Base-by-base conservation (phyloP, 345 rosid species). In the Hypericum perforatum region DNA sequence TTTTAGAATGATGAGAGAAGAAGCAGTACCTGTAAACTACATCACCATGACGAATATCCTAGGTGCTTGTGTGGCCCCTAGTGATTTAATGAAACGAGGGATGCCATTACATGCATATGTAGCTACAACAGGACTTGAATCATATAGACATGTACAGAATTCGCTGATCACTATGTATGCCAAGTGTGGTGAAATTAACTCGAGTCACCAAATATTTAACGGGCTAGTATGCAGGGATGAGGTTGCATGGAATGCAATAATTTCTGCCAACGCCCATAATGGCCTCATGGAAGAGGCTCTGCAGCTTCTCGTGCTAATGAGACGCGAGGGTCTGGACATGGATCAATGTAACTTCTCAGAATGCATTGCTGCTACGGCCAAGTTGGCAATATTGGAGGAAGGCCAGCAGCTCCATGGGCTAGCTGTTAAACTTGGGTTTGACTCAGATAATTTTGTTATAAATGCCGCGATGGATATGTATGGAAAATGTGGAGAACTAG, bases 391-490 rank as follows among this genome's bases (percentile, higher is more conserved):
- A 16, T 59, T 90, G 76, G 95, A 86, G 73, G 97, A 86, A 72
- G 97, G 97, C 52, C 89, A 69, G 56, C 86, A 76, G 56, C 87
- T 90, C 55, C 91, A 86, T 37, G 48, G 81, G 51, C 62, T 82
- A 60, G 84, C 81, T 16, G 41, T 74, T 47, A 90, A 90, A 65
- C 77, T 77, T 8, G 94, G 94, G 41, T 70, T 77, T 43, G 82
- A 75, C 56, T 65, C 57, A 3, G 84, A 84, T 62, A 67, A 63
- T 53, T 80, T 75, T 56, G 78, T 90, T 56, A 57, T 42, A 46
- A 90, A 82, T 60, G 76, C 96, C 52, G 70, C 82, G 38, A 82
- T 82, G 75, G 94, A 90, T 69, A 86, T 90, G 94, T 86, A 90
- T 66, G 88, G 73, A 56, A 90, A 86, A 69, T 86, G 97, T 22